Percentiles rank a stretch among this genome's conserved stretches.
phyloP scores from a whole-genome alignment of 2,329 filamentous ascomycete species.

The Fonsecaea multimorphosa region DNA sequence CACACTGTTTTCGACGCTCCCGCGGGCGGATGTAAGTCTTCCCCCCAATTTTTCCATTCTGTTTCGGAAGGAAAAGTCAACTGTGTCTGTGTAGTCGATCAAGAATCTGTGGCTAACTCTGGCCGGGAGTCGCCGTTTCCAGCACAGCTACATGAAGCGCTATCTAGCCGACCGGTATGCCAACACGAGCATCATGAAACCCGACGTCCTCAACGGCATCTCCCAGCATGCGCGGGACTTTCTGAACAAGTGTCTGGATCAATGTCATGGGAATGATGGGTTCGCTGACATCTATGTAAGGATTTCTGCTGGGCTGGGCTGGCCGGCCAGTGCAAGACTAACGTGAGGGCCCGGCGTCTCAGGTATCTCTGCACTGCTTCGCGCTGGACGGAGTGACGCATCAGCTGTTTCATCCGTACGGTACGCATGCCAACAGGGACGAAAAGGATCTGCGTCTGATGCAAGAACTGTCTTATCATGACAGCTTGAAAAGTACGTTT shows the following conservation, averaged over 20 bases:
- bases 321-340: background rate
- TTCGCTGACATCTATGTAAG: constrained; percentile 57
- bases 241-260: constrained; percentile 4
- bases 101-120: background rate
- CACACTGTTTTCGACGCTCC: constrained; percentile 20
- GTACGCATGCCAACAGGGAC: constrained; percentile 64
- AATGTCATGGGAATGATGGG: background rate
- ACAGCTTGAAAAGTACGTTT: constrained; percentile 71
- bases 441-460: constrained; percentile 68
- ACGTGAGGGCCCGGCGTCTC: background rate
- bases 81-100: background rate
- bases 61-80: background rate
- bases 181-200: constrained; percentile 3
- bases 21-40: constrained; percentile 9
- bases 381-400: constrained; percentile 73
- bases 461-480: constrained; percentile 71
- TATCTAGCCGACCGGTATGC: constrained; percentile 17
- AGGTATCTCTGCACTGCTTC: constrained; percentile 65
- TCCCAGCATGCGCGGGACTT: background rate
- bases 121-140: background rate
- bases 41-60: background rate
- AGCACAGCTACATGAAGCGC: constrained; percentile 24
- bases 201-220: constrained; percentile 9
- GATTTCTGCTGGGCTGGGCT: constrained; percentile 34
- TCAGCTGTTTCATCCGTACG: constrained; percentile 71